A percentile compares a stretch with the other conserved stretches of the same genome.
Evolutionary conservation across 2,329 filamentous ascomycete species (phyloP).

Genomic region (Escovopsis weberi): DNA sequence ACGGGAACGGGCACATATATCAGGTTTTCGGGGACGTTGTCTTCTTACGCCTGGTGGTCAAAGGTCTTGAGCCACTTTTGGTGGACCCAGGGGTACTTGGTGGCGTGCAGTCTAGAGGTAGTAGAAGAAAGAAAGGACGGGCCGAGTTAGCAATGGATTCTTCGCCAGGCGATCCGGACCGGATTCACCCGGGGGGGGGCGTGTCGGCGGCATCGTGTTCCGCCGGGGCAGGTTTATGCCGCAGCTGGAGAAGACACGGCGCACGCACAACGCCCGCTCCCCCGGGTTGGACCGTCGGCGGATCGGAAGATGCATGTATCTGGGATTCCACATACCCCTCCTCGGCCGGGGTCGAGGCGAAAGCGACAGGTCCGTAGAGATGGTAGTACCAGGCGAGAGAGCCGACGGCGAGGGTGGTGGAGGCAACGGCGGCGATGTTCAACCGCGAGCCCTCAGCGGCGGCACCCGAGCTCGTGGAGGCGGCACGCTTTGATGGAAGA

Average conservation of each 20-base stretch:
- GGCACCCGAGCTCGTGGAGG: conserved; percentile 62
- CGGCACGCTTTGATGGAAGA: conserved; percentile 35
- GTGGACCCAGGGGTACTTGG: conserved; percentile 93
- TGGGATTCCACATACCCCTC: conserved; percentile 67
- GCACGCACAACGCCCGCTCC: background rate
- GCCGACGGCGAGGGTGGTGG: conserved; percentile 73
- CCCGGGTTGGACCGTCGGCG: background rate
- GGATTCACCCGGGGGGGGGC: too few relatives aligned
- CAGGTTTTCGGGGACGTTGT: background rate
- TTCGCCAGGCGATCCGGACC: too few relatives aligned
- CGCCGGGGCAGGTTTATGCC: conserved; percentile 18
- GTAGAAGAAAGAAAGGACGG: background rate
- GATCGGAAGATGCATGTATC: background rate
- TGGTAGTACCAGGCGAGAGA: conserved; percentile 96
- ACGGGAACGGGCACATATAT: background rate
- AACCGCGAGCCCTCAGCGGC: conserved; percentile 58
- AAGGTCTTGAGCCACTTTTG: conserved; percentile 86
- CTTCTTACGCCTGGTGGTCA: conserved; percentile 83
- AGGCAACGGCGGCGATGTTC: conserved; percentile 75
- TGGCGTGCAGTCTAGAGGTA: conserved; percentile 63
- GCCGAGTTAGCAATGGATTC: conserved; percentile 14
- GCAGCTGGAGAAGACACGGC: conserved; percentile 9
- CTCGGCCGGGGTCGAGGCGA: conserved; percentile 86
- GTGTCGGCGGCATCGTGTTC: too few relatives aligned
- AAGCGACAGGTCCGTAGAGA: conserved; percentile 76